Conservation (phyloP, 345 rosid genomes). For the Salix arbutifolia region DNA sequence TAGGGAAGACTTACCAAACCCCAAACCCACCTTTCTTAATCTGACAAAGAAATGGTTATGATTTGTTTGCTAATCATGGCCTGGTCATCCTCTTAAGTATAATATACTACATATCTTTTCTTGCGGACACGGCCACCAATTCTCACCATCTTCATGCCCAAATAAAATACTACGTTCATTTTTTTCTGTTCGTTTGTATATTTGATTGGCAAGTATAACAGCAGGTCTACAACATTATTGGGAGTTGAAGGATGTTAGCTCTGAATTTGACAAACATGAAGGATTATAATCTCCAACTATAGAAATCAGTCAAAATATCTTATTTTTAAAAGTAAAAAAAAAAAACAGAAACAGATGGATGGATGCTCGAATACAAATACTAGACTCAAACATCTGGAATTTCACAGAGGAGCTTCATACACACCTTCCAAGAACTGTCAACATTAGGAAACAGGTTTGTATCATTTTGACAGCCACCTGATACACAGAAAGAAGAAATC, state of each 20-base stretch:
- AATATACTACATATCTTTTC: neutral
- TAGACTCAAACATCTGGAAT: neutral
- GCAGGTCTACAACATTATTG: neutral
- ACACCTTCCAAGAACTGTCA: conserved; percentile 88
- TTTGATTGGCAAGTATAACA: neutral
- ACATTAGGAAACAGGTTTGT: conserved; percentile 70
- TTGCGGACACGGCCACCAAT: neutral
- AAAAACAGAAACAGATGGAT: neutral
- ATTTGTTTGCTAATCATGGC: neutral
- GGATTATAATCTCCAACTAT: neutral
- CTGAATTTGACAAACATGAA: neutral
- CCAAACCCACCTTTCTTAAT: neutral
- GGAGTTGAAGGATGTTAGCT: neutral
- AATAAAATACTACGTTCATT: neutral
- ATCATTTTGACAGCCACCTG: conserved; percentile 66
- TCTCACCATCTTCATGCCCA: neutral
- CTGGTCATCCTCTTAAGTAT: neutral
- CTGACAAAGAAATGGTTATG: neutral
- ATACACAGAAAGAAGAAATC: conserved; percentile 17
- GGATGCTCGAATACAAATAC: neutral
- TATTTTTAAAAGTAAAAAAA: neutral
- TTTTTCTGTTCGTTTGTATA: neutral
- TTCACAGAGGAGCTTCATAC: conserved; percentile 12
- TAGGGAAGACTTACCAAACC: neutral
- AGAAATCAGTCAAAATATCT: neutral